Evolutionary conservation across 176 grass and related monocot species (phyloP).

Genomic region (Chrysopogon serrulatus): DNA sequence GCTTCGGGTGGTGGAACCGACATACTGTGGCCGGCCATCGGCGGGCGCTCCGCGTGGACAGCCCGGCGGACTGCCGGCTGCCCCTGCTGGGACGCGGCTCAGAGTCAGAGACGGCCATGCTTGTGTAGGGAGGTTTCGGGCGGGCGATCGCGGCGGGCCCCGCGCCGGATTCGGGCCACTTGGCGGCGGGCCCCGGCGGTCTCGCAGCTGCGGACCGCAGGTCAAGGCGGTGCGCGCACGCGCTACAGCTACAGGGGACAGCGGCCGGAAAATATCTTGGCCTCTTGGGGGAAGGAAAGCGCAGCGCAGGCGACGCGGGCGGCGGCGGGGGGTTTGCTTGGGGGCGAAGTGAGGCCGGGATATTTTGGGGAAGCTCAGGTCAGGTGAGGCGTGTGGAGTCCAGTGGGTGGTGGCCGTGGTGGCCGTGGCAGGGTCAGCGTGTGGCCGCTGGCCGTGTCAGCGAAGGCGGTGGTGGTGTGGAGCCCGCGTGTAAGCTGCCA

Average conservation of each 20-base stretch:
- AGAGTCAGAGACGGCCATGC: not conserved
- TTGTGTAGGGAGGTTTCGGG: not conserved
- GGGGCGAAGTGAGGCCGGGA: conserved; percentile 47
- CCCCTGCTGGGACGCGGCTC: not conserved
- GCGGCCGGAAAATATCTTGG: conserved; percentile 15
- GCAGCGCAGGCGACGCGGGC: not conserved
- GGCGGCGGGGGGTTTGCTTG: conserved; percentile 34
- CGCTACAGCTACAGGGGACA: not conserved
- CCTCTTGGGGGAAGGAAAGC: not conserved
- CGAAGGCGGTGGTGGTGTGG: not conserved
- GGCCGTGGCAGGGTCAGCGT: not conserved
- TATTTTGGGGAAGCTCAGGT: conserved; percentile 23
- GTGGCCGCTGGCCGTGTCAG: not conserved
- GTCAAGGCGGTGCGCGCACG: conserved; percentile 22
- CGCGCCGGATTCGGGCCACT: not conserved
- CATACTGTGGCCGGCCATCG: conserved; percentile 34
- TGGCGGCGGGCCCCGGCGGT: not conserved
- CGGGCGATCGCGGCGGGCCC: not conserved
- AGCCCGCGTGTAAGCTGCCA: not conserved
- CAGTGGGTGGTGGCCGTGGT: not conserved
- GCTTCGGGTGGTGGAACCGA: conserved; percentile 45
- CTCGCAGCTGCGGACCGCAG: not conserved
- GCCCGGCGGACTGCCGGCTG: not conserved
- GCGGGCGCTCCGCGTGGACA: conserved; percentile 19
- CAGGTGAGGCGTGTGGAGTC: conserved; percentile 15